A percentile compares a stretch with the other conserved stretches of the same genome.
These are phyloP conservation scores for Simplicillium sp. DNA, from an alignment of 2,329 filamentous ascomycete species.

Conservation along the genomic window DNA sequence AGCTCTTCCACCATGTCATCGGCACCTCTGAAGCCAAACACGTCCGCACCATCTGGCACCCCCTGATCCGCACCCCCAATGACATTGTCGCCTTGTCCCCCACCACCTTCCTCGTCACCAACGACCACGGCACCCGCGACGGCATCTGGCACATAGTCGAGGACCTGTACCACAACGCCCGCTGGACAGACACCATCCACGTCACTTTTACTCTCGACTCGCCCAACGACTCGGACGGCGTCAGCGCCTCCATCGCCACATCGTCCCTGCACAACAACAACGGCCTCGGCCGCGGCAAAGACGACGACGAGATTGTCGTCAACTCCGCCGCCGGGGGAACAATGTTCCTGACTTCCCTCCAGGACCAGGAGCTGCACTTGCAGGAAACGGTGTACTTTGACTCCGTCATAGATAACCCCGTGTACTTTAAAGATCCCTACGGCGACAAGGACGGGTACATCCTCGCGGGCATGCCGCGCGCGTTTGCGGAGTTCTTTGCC, in stretches of 20 bases:
- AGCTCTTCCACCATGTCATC: constrained; percentile 46
- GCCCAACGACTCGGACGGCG: constrained; percentile 18
- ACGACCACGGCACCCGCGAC: constrained; percentile 45
- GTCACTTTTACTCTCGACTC: constrained; percentile 23
- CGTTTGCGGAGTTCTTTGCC: constrained; percentile 22
- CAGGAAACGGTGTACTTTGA: constrained; percentile 32
- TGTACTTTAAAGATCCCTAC: constrained; percentile 46
- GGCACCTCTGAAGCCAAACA: constrained; percentile 30
- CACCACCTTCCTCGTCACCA: constrained; percentile 46
- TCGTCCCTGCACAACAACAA: constrained; percentile 42
- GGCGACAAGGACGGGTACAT: constrained; percentile 45
- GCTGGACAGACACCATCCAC: constrained; percentile 41
- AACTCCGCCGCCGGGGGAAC: constrained; percentile 32
- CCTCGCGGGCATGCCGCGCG: constrained; percentile 34
- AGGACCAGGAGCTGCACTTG: constrained; percentile 17
- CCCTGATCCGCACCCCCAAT: constrained; percentile 47
- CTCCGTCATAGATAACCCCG: constrained; percentile 45
- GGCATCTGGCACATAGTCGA: constrained; percentile 38
- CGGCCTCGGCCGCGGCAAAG: constrained; percentile 40
- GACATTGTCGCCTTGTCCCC: constrained; percentile 41
- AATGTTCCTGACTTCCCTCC: constrained; percentile 30
- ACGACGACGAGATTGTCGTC: constrained; percentile 30
- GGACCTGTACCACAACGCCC: constrained; percentile 26
- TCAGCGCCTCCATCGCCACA: constrained; percentile 34
- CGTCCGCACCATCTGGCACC: constrained; percentile 42